Evolutionary conservation across 108 stramenopile species (phyloP).

Genomic region (Parietichytrium sp.): DNA sequence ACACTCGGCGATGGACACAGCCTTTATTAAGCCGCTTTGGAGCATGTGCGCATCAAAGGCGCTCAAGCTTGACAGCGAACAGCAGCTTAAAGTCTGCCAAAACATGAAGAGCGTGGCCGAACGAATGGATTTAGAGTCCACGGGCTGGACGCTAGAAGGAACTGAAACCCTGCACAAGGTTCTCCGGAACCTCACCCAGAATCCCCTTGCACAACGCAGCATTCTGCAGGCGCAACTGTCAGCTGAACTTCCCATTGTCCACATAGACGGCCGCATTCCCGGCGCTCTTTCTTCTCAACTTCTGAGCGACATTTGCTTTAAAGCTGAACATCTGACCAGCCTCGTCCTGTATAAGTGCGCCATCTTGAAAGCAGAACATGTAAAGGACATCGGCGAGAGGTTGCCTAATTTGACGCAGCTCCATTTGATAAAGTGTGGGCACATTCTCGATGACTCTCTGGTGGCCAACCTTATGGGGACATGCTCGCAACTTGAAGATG

Average conservation of each 20-base stretch:
- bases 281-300: no score
- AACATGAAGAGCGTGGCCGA: no score
- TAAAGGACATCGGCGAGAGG: neutral
- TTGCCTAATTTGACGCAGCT: neutral
- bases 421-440: slow-evolving; percentile 5
- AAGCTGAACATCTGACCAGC: neutral
- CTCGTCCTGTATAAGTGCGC: neutral
- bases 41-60: neutral
- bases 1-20: neutral
- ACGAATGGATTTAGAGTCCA: no score
- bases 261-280: no score
- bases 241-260: neutral
- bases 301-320: neutral
- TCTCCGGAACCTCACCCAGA: neutral
- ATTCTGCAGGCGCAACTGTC: neutral
- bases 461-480: neutral
- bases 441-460: neutral
- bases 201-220: neutral
- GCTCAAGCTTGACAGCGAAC: no score
- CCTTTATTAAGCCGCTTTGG: neutral
- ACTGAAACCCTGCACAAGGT: neutral
- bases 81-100: no score
- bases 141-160: neutral
- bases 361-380: neutral
- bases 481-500: neutral